A percentile compares a stretch with the other conserved stretches of the same genome.
Evolutionary conservation across 257 asterid species (phyloP).

Genomic region (Nemophila menziesii): DNA sequence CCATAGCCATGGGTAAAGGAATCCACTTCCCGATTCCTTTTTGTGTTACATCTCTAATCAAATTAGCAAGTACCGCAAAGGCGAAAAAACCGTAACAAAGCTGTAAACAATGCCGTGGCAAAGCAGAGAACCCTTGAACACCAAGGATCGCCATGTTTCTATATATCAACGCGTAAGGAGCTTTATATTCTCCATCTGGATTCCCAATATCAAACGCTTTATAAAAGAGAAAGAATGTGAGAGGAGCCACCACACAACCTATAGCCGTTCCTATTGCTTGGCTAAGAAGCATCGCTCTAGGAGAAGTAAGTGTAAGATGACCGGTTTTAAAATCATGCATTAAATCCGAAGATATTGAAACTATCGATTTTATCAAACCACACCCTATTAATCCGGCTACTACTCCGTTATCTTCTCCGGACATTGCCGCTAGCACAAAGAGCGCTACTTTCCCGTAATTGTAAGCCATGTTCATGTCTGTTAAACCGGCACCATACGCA

Average conservation of each 20-base stretch:
- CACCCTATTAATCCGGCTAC: conserved; percentile 70
- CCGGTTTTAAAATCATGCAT: conserved; percentile 75
- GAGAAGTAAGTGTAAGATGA: conserved; percentile 62
- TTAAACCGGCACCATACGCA: conserved; percentile 61
- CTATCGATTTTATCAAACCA: conserved; percentile 57
- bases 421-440: conserved; percentile 40
- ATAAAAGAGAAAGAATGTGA: conserved; percentile 60
- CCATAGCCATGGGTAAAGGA: conserved; percentile 84
- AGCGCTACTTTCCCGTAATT: conserved; percentile 72
- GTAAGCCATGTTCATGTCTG: conserved; percentile 71
- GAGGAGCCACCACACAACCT: conserved; percentile 61
- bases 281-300: conserved; percentile 55
- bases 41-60: conserved; percentile 33
- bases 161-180: conserved; percentile 57
- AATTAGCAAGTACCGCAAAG: conserved; percentile 33
- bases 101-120: conserved; percentile 56
- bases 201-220: conserved; percentile 49
- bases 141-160: conserved; percentile 75
- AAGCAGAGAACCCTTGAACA: conserved; percentile 58
- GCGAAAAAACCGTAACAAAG: conserved; percentile 52
- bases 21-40: conserved; percentile 30
- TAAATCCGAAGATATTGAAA: conserved; percentile 46
- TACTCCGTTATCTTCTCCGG: conserved; percentile 48
- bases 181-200: conserved; percentile 46
- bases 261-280: conserved; percentile 64